Evolutionary conservation across 148 eudicot species (phyloP).

Genomic region (Chenopodium album): DNA sequence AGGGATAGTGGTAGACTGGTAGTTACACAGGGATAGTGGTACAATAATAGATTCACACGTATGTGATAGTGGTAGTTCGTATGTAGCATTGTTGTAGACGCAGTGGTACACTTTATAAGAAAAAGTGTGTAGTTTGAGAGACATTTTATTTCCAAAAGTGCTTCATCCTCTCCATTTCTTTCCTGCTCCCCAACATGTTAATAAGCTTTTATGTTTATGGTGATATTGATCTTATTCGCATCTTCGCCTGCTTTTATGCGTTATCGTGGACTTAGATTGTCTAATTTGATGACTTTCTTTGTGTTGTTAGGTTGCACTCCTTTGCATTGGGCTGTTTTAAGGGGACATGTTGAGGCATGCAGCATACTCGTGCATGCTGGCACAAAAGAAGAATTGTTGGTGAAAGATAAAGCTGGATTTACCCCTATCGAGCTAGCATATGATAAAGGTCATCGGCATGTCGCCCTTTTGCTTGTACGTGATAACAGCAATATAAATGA

Average conservation of each 20-base stretch:
- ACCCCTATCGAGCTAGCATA: constrained; percentile 77
- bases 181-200: not conserved
- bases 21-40: not conserved
- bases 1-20: not conserved
- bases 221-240: not conserved
- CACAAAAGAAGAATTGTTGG: constrained; percentile 64
- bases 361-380: constrained; percentile 82
- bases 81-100: not conserved
- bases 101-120: not conserved
- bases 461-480: constrained; percentile 80
- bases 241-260: not conserved
- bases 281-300: constrained; percentile 9
- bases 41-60: too few species aligned
- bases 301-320: constrained; percentile 76
- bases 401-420: constrained; percentile 77
- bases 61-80: not conserved
- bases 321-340: constrained; percentile 84
- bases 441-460: constrained; percentile 91
- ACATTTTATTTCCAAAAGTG: not conserved
- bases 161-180: not conserved
- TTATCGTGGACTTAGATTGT: not conserved
- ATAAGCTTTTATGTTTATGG: not conserved
- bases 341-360: constrained; percentile 77
- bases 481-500: constrained; percentile 22
- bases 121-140: not conserved